Conservation (phyloP, 1,139 yeast genomes). For the Yamadazyma buinensis region DNA sequence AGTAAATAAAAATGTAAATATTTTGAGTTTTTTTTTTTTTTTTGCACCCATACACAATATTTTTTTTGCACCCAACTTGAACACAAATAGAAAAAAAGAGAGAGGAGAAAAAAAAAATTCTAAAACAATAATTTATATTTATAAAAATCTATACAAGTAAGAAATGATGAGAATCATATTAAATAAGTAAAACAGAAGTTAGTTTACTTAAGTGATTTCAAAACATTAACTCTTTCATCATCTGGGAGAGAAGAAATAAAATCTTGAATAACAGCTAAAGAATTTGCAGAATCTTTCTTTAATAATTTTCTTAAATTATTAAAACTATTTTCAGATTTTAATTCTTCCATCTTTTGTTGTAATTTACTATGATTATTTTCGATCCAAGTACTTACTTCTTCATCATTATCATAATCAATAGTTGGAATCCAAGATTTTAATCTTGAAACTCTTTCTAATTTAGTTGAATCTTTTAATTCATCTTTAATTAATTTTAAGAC, state of each 20-base stretch:
- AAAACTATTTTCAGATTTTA: conserved; percentile 63
- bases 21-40: no score
- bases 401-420: conserved; percentile 69
- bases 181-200: not conserved
- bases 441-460: conserved; percentile 82
- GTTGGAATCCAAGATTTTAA: conserved; percentile 85
- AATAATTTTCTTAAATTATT: conserved; percentile 58
- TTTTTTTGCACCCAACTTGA: not conserved
- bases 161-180: no score
- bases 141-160: no score
- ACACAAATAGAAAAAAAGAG: not conserved
- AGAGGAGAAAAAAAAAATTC: not conserved
- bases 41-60: not conserved
- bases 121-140: not conserved
- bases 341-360: conserved; percentile 57
- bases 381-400: conserved; percentile 80
- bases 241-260: conserved; percentile 56
- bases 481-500: conserved; percentile 71
- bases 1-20: no score
- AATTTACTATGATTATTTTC: conserved; percentile 70
- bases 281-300: conserved; percentile 52
- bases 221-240: conserved; percentile 54
- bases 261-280: conserved; percentile 58
- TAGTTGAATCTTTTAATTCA: conserved; percentile 56
- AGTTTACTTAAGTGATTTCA: conserved; percentile 22